Evolutionary conservation across 2,329 filamentous ascomycete species (phyloP), one percentile per base, ranked within the genome.

Genomic region (Sclerotinia subarctica): DNA sequence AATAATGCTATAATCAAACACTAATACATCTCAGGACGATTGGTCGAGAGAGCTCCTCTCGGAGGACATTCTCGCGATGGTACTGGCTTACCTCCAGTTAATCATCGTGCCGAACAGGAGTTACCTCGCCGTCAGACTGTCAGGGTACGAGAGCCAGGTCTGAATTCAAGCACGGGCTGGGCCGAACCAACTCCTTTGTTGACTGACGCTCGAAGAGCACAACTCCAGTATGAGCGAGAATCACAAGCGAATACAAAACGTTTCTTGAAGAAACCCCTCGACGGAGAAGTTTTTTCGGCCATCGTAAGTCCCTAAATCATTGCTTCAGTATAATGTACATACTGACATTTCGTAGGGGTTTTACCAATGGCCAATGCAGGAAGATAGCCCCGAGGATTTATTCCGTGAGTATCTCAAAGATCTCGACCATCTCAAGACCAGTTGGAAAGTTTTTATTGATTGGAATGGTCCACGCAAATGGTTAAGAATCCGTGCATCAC

Each of bases 281-380:
- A 57, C 15, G 64, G 29, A 26, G 64, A 66, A 44, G 6, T 44
- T 2, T 58, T 58, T 26, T 58, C 64, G 17, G 52, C 64, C 7
- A 58, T 66, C 2, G 64, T 58, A 15, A 38, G 53, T 59, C n/a
- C 13, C 7, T 13, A 11, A 0, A 11, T 38, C 26, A 35, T 38
- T 58, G 19, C 32, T 32, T 58, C 6, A 59, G 6, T 21, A 35
- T 21, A 17, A 5, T 58, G 26, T 26, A 13, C 32, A 44, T 5
- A 46, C 57, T 67, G n/a, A 67, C 21, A 17, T 32, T 32, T 44
- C 29, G 51, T 56, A 71, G 70, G 74, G 70, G 2, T 70, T 63
- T 44, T 75, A 74, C 46, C 54, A 73, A 13, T 76, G 73, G 74
- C 73, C 71, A 63, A 63, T 60, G 19, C 70, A 65, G 6, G 44